phyloP scores from a whole-genome alignment of 1,284 basidiomycete species.

The Cryptococcus depauperatus region DNA sequence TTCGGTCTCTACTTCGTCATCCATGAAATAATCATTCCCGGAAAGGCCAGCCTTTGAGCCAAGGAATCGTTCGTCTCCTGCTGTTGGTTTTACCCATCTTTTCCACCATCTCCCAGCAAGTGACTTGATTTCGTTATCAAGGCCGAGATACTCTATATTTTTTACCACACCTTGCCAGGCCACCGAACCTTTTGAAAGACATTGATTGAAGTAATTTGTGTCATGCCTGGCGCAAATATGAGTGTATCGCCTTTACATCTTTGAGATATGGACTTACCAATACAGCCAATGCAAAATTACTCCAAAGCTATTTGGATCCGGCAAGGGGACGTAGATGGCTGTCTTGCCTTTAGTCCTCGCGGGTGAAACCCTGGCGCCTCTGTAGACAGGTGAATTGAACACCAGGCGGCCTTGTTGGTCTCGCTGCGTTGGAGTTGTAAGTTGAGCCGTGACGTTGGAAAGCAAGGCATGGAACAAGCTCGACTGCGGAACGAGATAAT shows the following conservation, averaged over 20 bases:
- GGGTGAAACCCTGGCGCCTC: slow-evolving; percentile 25
- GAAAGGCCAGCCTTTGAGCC: slow-evolving; percentile 3
- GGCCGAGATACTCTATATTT: slow-evolving; percentile 42
- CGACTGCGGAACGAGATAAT: slow-evolving; percentile 42
- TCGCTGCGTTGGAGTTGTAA: slow-evolving; percentile 3
- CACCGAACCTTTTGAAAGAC: slow-evolving; percentile 32
- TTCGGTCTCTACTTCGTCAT: slow-evolving; percentile 11
- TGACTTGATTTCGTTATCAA: slow-evolving; percentile 38
- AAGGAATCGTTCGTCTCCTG: slow-evolving; percentile 3
- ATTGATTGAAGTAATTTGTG: slow-evolving; percentile 14
- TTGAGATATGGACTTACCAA: slow-evolving; percentile 27
- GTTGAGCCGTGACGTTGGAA: slow-evolving; percentile 12
- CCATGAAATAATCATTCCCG: slow-evolving; percentile 1
- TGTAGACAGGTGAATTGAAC: slow-evolving; percentile 10
- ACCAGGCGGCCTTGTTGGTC: slow-evolving; percentile 9
- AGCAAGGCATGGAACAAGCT: slow-evolving; percentile 38
- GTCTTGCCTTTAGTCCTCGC: slow-evolving; percentile 16
- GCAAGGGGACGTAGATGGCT: slow-evolving; percentile 38
- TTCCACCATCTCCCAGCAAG: slow-evolving; percentile 44
- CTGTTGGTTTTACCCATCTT: slow-evolving; percentile 34
- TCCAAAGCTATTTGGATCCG: slow-evolving; percentile 40
- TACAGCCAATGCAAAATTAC: slow-evolving; percentile 44
- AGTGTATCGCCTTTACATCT: neutral
- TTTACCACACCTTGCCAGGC: slow-evolving; percentile 42
- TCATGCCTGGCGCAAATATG: slow-evolving; percentile 7